Percentiles rank a stretch among this genome's conserved stretches.
Conservation (phyloP, 2,329 filamentous ascomycete species). For the Scedosporium aurantiacum region DNA sequence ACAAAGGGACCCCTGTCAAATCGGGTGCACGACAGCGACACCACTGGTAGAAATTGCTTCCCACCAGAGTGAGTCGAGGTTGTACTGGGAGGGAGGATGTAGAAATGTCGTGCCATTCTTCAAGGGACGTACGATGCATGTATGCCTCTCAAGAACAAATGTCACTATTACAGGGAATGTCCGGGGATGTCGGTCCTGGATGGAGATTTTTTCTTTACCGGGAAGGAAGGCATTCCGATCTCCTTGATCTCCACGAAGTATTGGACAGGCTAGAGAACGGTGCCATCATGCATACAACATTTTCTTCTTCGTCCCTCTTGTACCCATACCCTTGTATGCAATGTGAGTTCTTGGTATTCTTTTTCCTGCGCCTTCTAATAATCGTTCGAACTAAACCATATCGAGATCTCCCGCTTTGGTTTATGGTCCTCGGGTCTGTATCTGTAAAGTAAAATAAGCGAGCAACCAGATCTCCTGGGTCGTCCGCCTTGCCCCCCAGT, state of each 20-base stretch:
- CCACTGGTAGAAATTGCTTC: background rate
- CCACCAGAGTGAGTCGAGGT: background rate
- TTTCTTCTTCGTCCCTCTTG: background rate
- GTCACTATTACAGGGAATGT: background rate
- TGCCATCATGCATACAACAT: background rate
- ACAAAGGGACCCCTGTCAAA: background rate
- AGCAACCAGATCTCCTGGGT: background rate
- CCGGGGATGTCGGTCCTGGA: background rate
- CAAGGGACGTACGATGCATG: background rate
- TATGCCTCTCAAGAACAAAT: background rate
- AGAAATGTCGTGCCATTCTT: background rate
- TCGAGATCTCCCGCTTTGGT: background rate
- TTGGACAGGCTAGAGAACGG: background rate
- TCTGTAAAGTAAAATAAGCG: background rate
- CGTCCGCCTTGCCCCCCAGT: background rate
- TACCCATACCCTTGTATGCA: background rate
- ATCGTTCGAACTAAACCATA: background rate
- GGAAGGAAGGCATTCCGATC: background rate
- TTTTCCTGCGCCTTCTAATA: background rate
- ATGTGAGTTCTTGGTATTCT: background rate
- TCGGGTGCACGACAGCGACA: background rate
- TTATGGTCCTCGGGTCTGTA: background rate
- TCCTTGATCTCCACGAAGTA: background rate
- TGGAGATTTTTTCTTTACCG: background rate
- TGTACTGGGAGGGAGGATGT: background rate